Evolutionary conservation across 192 early-diverging fungal genomes (phyloP).

Genomic region (Coemansia sp.): DNA sequence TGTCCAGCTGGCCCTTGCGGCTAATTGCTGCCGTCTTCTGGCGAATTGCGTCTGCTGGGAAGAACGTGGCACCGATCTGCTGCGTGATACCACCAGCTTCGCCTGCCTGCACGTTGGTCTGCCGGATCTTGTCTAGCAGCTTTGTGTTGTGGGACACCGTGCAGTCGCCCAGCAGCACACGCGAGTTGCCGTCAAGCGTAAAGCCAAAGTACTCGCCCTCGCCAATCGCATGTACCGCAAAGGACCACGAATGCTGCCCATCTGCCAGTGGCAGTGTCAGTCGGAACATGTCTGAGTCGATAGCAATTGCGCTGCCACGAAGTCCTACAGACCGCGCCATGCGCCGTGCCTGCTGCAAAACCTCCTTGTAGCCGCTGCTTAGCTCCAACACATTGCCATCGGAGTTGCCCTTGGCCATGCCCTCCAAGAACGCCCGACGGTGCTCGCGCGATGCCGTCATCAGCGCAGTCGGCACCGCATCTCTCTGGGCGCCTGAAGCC

Average conservation of each 20-base stretch:
- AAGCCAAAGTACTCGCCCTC: constrained; percentile 57
- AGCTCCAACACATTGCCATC: constrained; percentile 16
- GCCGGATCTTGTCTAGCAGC: constrained; percentile 97
- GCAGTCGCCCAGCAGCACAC: constrained; percentile 52
- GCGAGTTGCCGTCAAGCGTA: constrained; percentile 57
- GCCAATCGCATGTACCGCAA: constrained; percentile 35
- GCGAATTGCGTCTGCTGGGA: constrained; percentile 93
- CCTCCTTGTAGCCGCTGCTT: constrained; percentile 1
- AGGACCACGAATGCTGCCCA: constrained; percentile 25
- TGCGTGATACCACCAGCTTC: constrained; percentile 99
- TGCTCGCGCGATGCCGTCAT: constrained; percentile 26
- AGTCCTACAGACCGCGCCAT: constrained; percentile 39
- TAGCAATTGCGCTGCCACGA: constrained; percentile 17
- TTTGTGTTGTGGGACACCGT: constrained; percentile 80
- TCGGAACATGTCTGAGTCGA: neutral
- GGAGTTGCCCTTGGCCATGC: constrained; percentile 12
- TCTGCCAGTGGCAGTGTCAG: constrained; percentile 9
- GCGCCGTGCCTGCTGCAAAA: constrained; percentile 17
- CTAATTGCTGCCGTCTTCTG: constrained; percentile 84
- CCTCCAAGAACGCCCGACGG: constrained; percentile 41
- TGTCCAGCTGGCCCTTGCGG: constrained; percentile 57
- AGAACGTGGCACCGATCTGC: constrained; percentile 99
- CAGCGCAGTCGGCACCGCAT: constrained; percentile 21
- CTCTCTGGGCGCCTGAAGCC: neutral
- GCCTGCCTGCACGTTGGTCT: constrained; percentile 98